Percentiles rank a stretch among this genome's conserved stretches.
Conservation (phyloP, 148 eudicot species). For the Salicornia ramosissima region DNA sequence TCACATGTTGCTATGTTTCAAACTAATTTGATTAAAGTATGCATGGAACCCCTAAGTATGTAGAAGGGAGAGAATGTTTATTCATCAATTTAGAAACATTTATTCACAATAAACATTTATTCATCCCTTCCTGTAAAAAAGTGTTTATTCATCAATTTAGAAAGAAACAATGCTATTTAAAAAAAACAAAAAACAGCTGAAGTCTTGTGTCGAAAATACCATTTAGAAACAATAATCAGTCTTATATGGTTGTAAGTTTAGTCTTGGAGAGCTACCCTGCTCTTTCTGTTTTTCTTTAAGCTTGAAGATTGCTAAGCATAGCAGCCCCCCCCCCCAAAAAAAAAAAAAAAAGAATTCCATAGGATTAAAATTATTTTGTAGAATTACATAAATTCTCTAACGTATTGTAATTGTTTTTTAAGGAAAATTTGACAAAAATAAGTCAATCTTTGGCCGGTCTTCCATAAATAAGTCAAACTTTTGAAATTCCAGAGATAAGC, state of each 20-base stretch:
- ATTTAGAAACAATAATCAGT: not conserved
- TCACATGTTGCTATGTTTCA: not conserved
- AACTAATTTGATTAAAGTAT: not conserved
- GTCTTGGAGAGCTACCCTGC: not conserved
- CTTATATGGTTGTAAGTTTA: not conserved
- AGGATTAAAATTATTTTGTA: no score
- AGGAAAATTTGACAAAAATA: no score
- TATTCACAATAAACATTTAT: no score
- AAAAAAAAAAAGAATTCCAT: no score
- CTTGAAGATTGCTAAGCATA: not conserved
- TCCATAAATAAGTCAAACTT: no score
- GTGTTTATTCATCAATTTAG: not conserved
- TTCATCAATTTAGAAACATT: no score
- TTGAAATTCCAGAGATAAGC: no score
- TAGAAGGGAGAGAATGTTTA: no score
- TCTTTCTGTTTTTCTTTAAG: not conserved
- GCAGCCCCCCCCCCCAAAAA: no score
- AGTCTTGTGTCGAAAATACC: not conserved
- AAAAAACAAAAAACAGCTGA: not conserved
- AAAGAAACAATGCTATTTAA: not conserved
- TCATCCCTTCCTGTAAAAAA: not conserved
- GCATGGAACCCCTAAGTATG: not conserved
- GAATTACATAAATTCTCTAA: no score
- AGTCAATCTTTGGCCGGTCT: no score
- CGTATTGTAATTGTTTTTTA: no score